These are phyloP conservation scores for Vanderwaltozyma tropicalis DNA, from an alignment of 805 yeast genomes.

Conservation along the genomic window DNA sequence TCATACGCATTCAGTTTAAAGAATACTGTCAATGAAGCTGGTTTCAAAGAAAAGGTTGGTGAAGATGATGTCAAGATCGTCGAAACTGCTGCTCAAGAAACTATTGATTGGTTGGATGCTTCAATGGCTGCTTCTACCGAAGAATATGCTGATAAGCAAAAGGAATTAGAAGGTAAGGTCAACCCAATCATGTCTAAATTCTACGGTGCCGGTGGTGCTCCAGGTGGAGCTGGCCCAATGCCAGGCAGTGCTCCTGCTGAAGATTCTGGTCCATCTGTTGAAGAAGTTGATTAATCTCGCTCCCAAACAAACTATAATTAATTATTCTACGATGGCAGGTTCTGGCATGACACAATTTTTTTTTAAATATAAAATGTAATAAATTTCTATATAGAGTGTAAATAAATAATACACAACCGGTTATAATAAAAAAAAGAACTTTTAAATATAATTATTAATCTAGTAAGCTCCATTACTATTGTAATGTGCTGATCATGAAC, in stretches of 20 bases:
- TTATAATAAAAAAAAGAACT: too few species aligned
- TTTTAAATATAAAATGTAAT: too few species aligned
- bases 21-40: conserved; percentile 65
- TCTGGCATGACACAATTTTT: neutral
- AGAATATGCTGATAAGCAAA: conserved; percentile 86
- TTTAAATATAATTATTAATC: too few species aligned
- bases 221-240: conserved; percentile 32
- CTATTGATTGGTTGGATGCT: conserved; percentile 85
- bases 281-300: conserved; percentile 59
- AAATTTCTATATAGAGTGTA: too few species aligned
- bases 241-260: conserved; percentile 37
- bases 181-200: conserved; percentile 96
- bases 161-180: conserved; percentile 89
- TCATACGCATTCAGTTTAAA: conserved; percentile 90
- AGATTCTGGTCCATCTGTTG: conserved; percentile 60
- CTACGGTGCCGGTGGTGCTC: conserved; percentile 62
- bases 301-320: neutral
- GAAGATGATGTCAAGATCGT: conserved; percentile 59
- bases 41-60: conserved; percentile 70
- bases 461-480: too few species aligned
- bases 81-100: conserved; percentile 72
- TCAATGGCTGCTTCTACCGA: conserved; percentile 89
- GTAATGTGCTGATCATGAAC: too few species aligned
- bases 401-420: too few species aligned
- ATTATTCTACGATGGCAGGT: neutral